Percentiles rank a stretch among this genome's conserved stretches.
Evolutionary conservation across 2,329 filamentous ascomycete species (phyloP).

Genomic region (Dothideomycetidae sp.): DNA sequence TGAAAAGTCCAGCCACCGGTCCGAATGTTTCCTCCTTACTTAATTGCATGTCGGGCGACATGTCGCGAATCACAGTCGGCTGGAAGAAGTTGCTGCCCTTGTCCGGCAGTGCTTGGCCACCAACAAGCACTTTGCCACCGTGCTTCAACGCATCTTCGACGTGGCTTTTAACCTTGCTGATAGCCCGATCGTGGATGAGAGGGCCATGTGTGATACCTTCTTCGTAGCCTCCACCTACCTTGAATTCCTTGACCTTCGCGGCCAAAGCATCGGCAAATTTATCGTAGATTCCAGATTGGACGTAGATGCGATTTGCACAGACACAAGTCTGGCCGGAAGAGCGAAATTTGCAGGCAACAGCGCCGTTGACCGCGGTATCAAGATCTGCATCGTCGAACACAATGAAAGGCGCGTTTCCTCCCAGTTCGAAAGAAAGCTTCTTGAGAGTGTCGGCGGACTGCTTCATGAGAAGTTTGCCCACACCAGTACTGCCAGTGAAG

Average conservation of each 20-base stretch:
- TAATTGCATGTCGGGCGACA: constrained; percentile 74
- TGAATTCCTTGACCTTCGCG: constrained; percentile 58
- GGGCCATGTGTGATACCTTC: constrained; percentile 63
- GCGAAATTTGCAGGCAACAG: constrained; percentile 80
- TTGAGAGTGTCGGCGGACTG: constrained; percentile 74
- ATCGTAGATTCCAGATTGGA: constrained; percentile 67
- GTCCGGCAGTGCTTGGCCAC: constrained; percentile 59
- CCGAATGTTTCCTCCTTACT: constrained; percentile 89
- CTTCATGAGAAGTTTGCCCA: constrained; percentile 71
- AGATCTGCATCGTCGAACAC: constrained; percentile 89
- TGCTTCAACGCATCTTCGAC: constrained; percentile 66
- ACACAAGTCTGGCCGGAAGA: constrained; percentile 94
- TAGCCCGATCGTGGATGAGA: constrained; percentile 70
- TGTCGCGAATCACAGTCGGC: constrained; percentile 75
- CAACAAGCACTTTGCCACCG: constrained; percentile 59
- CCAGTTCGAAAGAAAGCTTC: constrained; percentile 78
- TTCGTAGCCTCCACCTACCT: constrained; percentile 60
- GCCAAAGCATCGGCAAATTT: constrained; percentile 54
- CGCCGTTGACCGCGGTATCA: constrained; percentile 68
- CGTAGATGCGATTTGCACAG: constrained; percentile 59
- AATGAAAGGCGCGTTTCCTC: constrained; percentile 90
- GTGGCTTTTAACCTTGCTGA: constrained; percentile 65
- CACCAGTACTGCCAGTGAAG: constrained; percentile 66
- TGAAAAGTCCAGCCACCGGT: constrained; percentile 78
- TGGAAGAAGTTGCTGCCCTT: constrained; percentile 78